Conservation (phyloP, 2,329 filamentous ascomycete species). For the Apiospora marii region DNA sequence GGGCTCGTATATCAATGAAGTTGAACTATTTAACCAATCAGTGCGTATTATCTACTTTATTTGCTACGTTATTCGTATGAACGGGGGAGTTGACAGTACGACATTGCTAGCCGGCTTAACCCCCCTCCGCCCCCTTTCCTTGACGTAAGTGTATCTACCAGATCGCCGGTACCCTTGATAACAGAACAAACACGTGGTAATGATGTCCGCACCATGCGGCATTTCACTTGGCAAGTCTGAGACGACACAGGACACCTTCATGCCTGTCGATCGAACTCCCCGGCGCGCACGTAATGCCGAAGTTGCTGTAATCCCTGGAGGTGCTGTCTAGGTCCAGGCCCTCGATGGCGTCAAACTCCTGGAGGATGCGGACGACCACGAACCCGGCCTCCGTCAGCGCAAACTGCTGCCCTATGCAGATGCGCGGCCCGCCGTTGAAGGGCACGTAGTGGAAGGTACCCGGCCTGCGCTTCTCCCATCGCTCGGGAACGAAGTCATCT, state of each 20-base stretch:
- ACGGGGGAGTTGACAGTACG: not conserved
- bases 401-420: constrained; percentile 35
- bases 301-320: constrained; percentile 8
- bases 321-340: constrained; percentile 11
- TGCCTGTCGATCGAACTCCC: constrained; percentile 3
- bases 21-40: not conserved
- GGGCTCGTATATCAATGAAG: no score
- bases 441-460: constrained; percentile 31
- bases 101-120: not conserved
- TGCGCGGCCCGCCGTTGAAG: constrained; percentile 48
- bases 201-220: no score
- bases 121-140: no score
- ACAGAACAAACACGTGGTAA: not conserved
- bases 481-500: constrained; percentile 30
- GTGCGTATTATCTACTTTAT: not conserved
- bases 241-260: constrained; percentile 13
- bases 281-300: constrained; percentile 12
- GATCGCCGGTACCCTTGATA: not conserved
- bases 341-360: constrained; percentile 23
- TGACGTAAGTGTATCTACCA: not conserved
- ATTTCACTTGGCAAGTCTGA: not conserved
- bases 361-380: constrained; percentile 20
- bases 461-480: constrained; percentile 27
- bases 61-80: not conserved
- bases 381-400: constrained; percentile 21